A percentile compares a stretch with the other conserved stretches of the same genome.
These are phyloP conservation scores for Apiospora arundinis DNA, from an alignment of 2,329 filamentous ascomycete species.

Conservation along the genomic window DNA sequence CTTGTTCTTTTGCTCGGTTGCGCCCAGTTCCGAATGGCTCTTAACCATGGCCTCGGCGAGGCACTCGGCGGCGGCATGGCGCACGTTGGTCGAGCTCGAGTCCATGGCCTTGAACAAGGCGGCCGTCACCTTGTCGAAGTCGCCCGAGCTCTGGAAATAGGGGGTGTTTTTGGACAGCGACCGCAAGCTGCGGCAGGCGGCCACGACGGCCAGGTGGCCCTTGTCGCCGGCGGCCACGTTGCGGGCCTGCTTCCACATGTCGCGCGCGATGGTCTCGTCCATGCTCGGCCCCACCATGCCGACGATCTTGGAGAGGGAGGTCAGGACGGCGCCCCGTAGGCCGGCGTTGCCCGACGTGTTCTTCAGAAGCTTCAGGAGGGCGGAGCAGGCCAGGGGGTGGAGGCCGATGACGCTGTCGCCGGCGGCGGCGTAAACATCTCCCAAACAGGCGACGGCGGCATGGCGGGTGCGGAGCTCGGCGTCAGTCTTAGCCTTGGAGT, in stretches of 20 bases:
- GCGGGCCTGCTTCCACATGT: slow-evolving; percentile 91
- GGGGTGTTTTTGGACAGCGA: slow-evolving; percentile 73
- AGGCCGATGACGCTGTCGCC: slow-evolving; percentile 91
- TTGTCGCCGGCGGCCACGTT: slow-evolving; percentile 81
- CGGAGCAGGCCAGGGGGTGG: slow-evolving; percentile 75
- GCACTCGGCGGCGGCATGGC: slow-evolving; percentile 86
- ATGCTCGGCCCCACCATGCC: slow-evolving; percentile 77
- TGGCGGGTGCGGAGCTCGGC: slow-evolving; percentile 81
- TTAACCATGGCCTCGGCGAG: slow-evolving; percentile 85
- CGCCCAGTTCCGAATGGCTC: slow-evolving; percentile 71
- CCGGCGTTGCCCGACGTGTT: slow-evolving; percentile 80
- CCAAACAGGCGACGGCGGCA: slow-evolving; percentile 85
- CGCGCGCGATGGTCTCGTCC: slow-evolving; percentile 85
- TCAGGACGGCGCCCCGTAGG: slow-evolving; percentile 78
- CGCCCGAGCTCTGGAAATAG: slow-evolving; percentile 86
- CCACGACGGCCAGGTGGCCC: slow-evolving; percentile 78
- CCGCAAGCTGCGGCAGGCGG: slow-evolving; percentile 80
- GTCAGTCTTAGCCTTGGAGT: slow-evolving; percentile 76
- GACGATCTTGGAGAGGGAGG: slow-evolving; percentile 76
- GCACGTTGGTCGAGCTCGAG: slow-evolving; percentile 73
- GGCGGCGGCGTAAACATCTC: slow-evolving; percentile 87
- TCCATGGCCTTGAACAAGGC: slow-evolving; percentile 88
- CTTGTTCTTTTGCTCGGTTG: slow-evolving; percentile 56
- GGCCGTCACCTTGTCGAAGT: slow-evolving; percentile 88
- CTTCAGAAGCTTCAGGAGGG: slow-evolving; percentile 81